Evolutionary conservation across 352 stramenopile genomes (phyloP).

Genomic region (Globisporangium takayamanum): DNA sequence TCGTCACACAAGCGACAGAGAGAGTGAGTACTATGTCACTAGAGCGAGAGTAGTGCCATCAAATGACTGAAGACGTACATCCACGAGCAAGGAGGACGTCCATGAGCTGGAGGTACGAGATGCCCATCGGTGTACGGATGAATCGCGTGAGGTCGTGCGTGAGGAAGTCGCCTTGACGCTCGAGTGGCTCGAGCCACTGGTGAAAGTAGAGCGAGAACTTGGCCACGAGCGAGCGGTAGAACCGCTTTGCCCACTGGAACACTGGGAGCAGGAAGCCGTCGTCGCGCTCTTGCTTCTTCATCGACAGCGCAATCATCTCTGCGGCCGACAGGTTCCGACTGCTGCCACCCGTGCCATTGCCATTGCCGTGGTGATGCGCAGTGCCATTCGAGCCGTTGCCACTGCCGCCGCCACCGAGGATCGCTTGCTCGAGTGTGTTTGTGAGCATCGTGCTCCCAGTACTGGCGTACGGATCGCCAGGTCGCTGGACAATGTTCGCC

Average conservation of each 20-base stretch:
- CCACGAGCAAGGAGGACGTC: slow-evolving; percentile 66
- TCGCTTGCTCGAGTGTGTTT: slow-evolving; percentile 64
- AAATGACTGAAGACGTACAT: slow-evolving; percentile 24
- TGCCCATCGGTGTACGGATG: slow-evolving; percentile 66
- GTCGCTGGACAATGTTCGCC: slow-evolving; percentile 31
- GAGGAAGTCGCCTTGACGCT: slow-evolving; percentile 55
- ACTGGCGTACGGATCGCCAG: slow-evolving; percentile 41
- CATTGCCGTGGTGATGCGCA: neutral
- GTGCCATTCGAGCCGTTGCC: slow-evolving; percentile 1
- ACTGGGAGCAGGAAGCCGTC: slow-evolving; percentile 74
- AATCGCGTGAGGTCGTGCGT: slow-evolving; percentile 63
- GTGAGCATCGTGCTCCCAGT: slow-evolving; percentile 28
- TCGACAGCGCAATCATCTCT: slow-evolving; percentile 75
- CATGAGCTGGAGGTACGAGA: slow-evolving; percentile 81
- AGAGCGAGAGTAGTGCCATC: neutral
- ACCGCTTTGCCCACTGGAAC: slow-evolving; percentile 76
- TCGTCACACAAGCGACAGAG: neutral
- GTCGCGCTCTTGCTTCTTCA: slow-evolving; percentile 68
- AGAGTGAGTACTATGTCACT: neutral
- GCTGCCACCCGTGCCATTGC: slow-evolving; percentile 8
- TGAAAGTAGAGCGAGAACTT: slow-evolving; percentile 85
- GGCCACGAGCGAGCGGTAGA: slow-evolving; percentile 77
- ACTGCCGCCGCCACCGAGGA: slow-evolving; percentile 32
- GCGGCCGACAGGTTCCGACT: slow-evolving; percentile 33
- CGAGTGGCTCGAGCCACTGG: slow-evolving; percentile 63